Evolutionary conservation across 352 stramenopile species (phyloP).

Genomic region (Globisporangium perplexum): DNA sequence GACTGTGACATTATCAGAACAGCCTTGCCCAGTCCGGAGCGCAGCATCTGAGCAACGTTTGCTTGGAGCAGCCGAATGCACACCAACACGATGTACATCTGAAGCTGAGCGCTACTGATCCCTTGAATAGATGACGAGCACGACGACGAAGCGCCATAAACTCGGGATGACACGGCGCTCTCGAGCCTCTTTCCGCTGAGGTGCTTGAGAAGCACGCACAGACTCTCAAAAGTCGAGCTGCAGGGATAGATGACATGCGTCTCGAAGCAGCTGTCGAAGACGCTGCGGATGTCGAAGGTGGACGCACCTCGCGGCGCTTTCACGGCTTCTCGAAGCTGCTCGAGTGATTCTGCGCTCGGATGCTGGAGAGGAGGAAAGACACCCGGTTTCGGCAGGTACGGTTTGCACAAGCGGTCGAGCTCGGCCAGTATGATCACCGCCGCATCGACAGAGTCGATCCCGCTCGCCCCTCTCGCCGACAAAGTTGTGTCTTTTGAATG

Average conservation of each 20-base stretch:
- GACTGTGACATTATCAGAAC: slow-evolving; percentile 18
- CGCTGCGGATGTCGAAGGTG: not conserved
- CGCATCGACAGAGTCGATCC: slow-evolving; percentile 27
- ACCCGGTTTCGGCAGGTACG: slow-evolving; percentile 35
- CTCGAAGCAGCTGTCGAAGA: slow-evolving; percentile 42
- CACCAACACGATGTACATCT: slow-evolving; percentile 61
- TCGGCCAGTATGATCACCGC: slow-evolving; percentile 69
- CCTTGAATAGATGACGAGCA: not conserved
- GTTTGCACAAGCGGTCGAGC: slow-evolving; percentile 60
- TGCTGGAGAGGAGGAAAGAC: slow-evolving; percentile 25
- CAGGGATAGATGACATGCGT: slow-evolving; percentile 29
- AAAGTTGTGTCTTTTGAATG: not conserved
- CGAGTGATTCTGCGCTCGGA: slow-evolving; percentile 16
- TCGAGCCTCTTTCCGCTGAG: slow-evolving; percentile 36
- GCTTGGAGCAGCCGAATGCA: slow-evolving; percentile 68
- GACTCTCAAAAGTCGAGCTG: slow-evolving; percentile 40
- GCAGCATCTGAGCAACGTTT: slow-evolving; percentile 67
- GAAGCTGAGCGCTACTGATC: slow-evolving; percentile 15
- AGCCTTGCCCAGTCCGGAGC: slow-evolving; percentile 40
- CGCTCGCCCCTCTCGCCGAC: not conserved
- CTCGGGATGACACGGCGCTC: not conserved
- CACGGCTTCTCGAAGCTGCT: slow-evolving; percentile 11
- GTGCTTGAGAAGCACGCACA: slow-evolving; percentile 32
- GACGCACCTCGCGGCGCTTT: not conserved
- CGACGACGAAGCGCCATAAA: not conserved